Conservation (phyloP, 495 filamentous ascomycete genomes). For the Letharia lupina region DNA sequence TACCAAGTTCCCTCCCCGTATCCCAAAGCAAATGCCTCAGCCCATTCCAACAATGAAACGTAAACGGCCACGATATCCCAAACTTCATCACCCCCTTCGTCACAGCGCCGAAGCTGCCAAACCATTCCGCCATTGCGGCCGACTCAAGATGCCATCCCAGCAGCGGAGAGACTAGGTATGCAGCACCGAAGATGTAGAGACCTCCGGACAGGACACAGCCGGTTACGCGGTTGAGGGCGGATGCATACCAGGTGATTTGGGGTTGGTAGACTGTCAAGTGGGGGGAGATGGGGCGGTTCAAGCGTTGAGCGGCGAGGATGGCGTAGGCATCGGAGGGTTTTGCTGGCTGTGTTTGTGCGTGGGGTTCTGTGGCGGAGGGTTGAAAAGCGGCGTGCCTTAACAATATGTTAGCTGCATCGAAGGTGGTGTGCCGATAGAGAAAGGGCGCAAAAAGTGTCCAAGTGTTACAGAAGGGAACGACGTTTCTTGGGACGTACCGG, state of each 20-base stretch:
- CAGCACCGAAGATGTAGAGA: slow-evolving; percentile 74
- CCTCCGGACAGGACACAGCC: slow-evolving; percentile 61
- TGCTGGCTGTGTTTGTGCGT: slow-evolving; percentile 51
- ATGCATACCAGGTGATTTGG: slow-evolving; percentile 77
- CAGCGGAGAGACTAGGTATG: slow-evolving; percentile 74
- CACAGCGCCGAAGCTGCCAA: slow-evolving; percentile 61
- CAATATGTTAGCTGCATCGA: neutral
- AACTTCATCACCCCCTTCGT: slow-evolving; percentile 69
- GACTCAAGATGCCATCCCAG: slow-evolving; percentile 82
- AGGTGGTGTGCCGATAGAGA: too few species aligned
- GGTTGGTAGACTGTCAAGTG: slow-evolving; percentile 85
- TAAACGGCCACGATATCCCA: slow-evolving; percentile 69
- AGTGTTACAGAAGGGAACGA: neutral
- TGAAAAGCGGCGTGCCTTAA: slow-evolving; percentile 4
- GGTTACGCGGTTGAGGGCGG: slow-evolving; percentile 70
- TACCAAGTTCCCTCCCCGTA: slow-evolving; percentile 56
- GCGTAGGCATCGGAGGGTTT: slow-evolving; percentile 49
- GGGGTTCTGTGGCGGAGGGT: slow-evolving; percentile 12
- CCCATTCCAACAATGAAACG: slow-evolving; percentile 80
- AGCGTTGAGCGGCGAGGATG: slow-evolving; percentile 80
- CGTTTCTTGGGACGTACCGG: slow-evolving; percentile 37
- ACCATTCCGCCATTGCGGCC: slow-evolving; percentile 65
- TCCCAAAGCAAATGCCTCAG: slow-evolving; percentile 89
- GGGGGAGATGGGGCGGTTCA: slow-evolving; percentile 73
- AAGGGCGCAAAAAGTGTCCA: too few species aligned